Evolutionary conservation across 2,329 filamentous ascomycete genomes (phyloP).

Genomic region (Lecanicillium sp.): DNA sequence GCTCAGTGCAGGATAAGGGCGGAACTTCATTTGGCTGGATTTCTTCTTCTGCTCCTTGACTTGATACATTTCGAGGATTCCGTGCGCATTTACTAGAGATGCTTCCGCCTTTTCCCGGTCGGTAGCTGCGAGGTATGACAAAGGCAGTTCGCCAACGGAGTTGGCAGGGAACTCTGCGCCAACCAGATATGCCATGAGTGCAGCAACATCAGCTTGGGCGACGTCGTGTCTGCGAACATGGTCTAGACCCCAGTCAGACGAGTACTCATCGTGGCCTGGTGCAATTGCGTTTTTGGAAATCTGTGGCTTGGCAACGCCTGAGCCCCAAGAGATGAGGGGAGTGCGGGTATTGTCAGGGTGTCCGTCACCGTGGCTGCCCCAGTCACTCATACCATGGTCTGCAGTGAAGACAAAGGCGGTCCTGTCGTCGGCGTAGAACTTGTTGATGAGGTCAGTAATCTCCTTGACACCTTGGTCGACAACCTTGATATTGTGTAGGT

Average conservation of each 20-base stretch:
- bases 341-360: conserved; percentile 96
- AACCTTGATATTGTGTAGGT: conserved; percentile 86
- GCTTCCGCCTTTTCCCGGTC: conserved; percentile 75
- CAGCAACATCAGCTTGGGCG: conserved; percentile 85
- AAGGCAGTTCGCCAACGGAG: conserved; percentile 85
- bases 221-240: conserved; percentile 83
- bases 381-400: conserved; percentile 98
- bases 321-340: conserved; percentile 86
- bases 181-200: conserved; percentile 87
- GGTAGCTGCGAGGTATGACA: conserved; percentile 69
- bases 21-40: conserved; percentile 65
- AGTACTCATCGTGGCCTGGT: conserved; percentile 85
- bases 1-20: conserved; percentile 63
- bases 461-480: conserved; percentile 87
- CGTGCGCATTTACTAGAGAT: conserved; percentile 72
- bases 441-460: conserved; percentile 69
- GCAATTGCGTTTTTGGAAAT: conserved; percentile 47
- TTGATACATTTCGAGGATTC: conserved; percentile 90
- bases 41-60: conserved; percentile 87
- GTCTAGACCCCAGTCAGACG: conserved; percentile 78
- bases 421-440: conserved; percentile 76
- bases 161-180: conserved; percentile 91
- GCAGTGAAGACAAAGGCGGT: conserved; percentile 96
- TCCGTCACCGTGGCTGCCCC: conserved; percentile 97
- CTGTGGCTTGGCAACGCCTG: conserved; percentile 73